A percentile compares a stretch with the other conserved stretches of the same genome.
Conservation (phyloP, 164 flowering plant genomes). For the Chimonanthus praecox region DNA sequence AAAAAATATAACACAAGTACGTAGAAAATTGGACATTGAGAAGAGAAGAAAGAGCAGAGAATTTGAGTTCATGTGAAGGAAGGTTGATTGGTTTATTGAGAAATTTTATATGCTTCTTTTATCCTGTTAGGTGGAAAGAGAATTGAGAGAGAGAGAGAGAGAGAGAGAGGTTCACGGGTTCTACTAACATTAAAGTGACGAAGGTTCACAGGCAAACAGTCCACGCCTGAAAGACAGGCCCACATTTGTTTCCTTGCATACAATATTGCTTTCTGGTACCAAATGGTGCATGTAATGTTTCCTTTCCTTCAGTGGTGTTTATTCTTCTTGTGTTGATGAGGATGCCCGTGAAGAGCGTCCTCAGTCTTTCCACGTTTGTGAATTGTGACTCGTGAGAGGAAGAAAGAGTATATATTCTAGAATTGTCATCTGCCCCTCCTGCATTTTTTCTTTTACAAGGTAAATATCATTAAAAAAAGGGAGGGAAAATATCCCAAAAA, state of each 20-base stretch:
- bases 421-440: too few species aligned
- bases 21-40: constrained; percentile 23
- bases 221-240: constrained; percentile 30
- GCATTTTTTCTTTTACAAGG: too few species aligned
- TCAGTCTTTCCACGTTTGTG: too few species aligned
- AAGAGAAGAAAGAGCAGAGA: not conserved
- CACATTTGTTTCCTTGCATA: constrained; percentile 4
- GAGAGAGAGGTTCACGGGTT: constrained; percentile 56
- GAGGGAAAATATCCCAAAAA: too few species aligned
- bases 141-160: constrained; percentile 13
- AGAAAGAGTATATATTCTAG: too few species aligned
- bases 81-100: constrained; percentile 1
- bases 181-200: constrained; percentile 16
- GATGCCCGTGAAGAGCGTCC: too few species aligned
- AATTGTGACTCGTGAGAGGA: too few species aligned
- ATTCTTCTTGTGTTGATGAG: too few species aligned
- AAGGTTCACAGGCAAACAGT: constrained; percentile 32
- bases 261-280: not conserved
- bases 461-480: too few species aligned
- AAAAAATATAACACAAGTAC: constrained; percentile 23
- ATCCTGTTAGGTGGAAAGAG: not conserved
- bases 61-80: not conserved
- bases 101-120: not conserved
- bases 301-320: not conserved
- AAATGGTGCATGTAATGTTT: not conserved